phyloP scores from a whole-genome alignment of 306 rosid genomes.

The Inga oerstediana region DNA sequence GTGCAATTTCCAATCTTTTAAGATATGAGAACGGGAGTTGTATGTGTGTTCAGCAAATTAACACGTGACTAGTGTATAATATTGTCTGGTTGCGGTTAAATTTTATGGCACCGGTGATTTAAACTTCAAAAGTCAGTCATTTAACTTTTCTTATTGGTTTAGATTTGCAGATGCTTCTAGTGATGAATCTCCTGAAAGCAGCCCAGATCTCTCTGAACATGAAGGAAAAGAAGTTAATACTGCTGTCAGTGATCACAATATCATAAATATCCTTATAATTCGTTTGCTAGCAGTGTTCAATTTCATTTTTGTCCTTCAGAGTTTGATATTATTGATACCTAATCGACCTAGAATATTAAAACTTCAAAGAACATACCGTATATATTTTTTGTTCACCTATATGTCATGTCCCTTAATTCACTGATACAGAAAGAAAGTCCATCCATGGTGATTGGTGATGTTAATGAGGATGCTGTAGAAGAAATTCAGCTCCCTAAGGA shows the following conservation, averaged over 20 bases:
- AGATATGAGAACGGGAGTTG: neutral
- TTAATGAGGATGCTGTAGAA: conserved; percentile 35
- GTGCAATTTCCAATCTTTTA: neutral
- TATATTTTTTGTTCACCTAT: conserved; percentile 26
- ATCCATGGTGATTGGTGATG: conserved; percentile 30
- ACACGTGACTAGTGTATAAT: conserved; percentile 9
- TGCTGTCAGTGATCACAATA: conserved; percentile 26
- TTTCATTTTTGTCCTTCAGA: conserved; percentile 13
- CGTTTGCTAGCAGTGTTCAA: conserved; percentile 22
- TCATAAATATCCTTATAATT: conserved; percentile 38
- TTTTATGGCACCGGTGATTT: conserved; percentile 17
- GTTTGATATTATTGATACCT: conserved; percentile 14
- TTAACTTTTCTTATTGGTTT: conserved; percentile 33
- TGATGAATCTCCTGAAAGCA: conserved; percentile 42
- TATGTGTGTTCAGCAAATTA: neutral
- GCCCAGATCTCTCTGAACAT: conserved; percentile 40
- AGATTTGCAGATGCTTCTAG: conserved; percentile 45
- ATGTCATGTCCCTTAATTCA: conserved; percentile 35
- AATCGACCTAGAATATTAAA: conserved; percentile 11
- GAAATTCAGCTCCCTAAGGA: conserved; percentile 42
- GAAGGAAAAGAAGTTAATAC: conserved; percentile 42
- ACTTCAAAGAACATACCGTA: conserved; percentile 24
- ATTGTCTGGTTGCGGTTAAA: conserved; percentile 11
- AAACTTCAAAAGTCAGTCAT: conserved; percentile 25
- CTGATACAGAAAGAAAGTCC: conserved; percentile 36